Conservation (phyloP, 1,284 basidiomycete species). For the Pyrrhoderma noxium region DNA sequence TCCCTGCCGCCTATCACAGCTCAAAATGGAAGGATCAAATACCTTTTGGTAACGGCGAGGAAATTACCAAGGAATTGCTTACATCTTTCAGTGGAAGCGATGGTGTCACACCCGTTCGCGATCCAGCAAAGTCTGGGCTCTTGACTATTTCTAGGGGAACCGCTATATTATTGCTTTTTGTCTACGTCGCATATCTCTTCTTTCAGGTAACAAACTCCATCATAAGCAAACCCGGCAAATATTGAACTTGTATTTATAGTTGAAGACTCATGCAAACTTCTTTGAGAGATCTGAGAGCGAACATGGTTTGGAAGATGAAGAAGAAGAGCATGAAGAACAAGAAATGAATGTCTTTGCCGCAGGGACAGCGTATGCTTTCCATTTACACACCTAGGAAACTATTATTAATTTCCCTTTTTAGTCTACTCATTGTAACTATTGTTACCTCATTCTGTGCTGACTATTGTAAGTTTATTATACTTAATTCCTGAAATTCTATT, state of each 20-base stretch:
- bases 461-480: constrained; percentile 40
- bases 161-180: constrained; percentile 69
- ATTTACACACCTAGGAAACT: background rate
- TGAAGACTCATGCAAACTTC: constrained; percentile 43
- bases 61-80: constrained; percentile 2
- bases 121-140: constrained; percentile 43
- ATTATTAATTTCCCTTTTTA: constrained; percentile 23
- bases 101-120: constrained; percentile 26
- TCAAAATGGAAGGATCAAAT: constrained; percentile 28
- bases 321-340: constrained; percentile 46
- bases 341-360: constrained; percentile 69
- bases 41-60: constrained; percentile 1
- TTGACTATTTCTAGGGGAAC: constrained; percentile 81
- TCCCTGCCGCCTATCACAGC: constrained; percentile 83
- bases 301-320: constrained; percentile 32
- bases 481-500: background rate
- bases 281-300: constrained; percentile 39
- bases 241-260: constrained; percentile 26
- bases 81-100: constrained; percentile 8
- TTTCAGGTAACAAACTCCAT: constrained; percentile 53
- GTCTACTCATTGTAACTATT: constrained; percentile 62
- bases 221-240: too few relatives aligned
- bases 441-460: constrained; percentile 86
- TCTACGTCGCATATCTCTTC: constrained; percentile 76
- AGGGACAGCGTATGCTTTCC: constrained; percentile 40